Conservation (phyloP, 2,329 filamentous ascomycete species). For the Claviceps pusilla region DNA sequence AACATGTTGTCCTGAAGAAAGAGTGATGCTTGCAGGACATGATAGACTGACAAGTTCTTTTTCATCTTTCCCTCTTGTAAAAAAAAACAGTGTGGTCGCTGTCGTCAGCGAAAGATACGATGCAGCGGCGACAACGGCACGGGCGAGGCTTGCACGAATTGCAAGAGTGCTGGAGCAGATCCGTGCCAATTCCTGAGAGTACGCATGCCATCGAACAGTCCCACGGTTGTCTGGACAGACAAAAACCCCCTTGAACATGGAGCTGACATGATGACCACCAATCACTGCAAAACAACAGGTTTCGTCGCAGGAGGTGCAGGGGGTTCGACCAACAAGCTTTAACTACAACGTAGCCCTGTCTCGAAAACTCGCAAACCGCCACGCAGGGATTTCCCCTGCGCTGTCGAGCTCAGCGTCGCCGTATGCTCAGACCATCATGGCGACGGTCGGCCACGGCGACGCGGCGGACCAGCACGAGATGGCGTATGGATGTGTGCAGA, state of each 20-base stretch:
- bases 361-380: slow-evolving; percentile 16
- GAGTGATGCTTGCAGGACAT: neutral
- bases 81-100: slow-evolving; percentile 61
- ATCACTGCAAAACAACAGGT: slow-evolving; percentile 9
- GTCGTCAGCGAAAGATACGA: slow-evolving; percentile 84
- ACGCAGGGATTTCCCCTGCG: slow-evolving; percentile 6
- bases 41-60: neutral
- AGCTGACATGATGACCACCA: neutral
- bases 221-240: neutral
- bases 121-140: slow-evolving; percentile 75
- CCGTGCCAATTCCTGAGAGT: slow-evolving; percentile 73
- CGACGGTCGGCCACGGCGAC: neutral
- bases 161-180: slow-evolving; percentile 55
- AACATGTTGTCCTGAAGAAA: neutral
- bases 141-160: slow-evolving; percentile 69
- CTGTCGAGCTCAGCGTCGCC: neutral
- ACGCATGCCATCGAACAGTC: slow-evolving; percentile 11
- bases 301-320: slow-evolving; percentile 17
- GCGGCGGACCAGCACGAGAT: slow-evolving; percentile 3
- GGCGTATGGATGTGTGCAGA: slow-evolving; percentile 12
- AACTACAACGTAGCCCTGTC: slow-evolving; percentile 18
- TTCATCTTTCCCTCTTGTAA: neutral
- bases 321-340: slow-evolving; percentile 13
- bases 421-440: neutral
- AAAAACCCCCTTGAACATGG: neutral